Evolutionary conservation across 805 yeast species (phyloP).

Genomic region (Cyberlindnera japonica): DNA sequence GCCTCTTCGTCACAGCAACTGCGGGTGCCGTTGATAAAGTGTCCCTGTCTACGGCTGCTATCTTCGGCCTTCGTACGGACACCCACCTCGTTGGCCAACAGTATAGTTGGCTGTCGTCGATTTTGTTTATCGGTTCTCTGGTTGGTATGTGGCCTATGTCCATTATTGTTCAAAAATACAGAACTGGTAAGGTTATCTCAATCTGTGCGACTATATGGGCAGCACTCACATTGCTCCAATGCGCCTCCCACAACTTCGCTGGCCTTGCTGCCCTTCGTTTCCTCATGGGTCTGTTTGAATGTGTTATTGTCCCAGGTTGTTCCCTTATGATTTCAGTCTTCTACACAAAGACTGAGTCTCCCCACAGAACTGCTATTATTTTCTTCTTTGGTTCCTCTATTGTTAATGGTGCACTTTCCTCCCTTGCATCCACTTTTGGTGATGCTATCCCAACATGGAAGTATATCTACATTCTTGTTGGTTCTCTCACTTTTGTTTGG

Average conservation of each 20-base stretch:
- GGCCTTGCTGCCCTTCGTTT: conserved; percentile 41
- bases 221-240: conserved; percentile 20
- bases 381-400: conserved; percentile 37
- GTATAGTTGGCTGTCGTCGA: conserved; percentile 39
- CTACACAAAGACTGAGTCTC: conserved; percentile 37
- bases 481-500: conserved; percentile 42
- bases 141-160: conserved; percentile 38
- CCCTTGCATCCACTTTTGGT: conserved; percentile 39
- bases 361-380: conserved; percentile 41
- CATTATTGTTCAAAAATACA: conserved; percentile 25
- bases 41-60: conserved; percentile 41
- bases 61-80: conserved; percentile 41
- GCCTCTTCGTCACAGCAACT: conserved; percentile 33
- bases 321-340: conserved; percentile 39
- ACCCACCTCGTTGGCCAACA: conserved; percentile 37
- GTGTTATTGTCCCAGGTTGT: conserved; percentile 38
- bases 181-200: conserved; percentile 24
- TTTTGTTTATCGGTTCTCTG: conserved; percentile 40
- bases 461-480: conserved; percentile 46
- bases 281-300: conserved; percentile 42
- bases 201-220: conserved; percentile 24
- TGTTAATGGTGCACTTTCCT: conserved; percentile 35
- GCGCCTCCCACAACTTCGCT: conserved; percentile 36
- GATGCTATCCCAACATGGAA: conserved; percentile 42
- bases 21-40: conserved; percentile 42